phyloP scores from a whole-genome alignment of 208 protist genomes.

The Leishmania braziliensis region DNA sequence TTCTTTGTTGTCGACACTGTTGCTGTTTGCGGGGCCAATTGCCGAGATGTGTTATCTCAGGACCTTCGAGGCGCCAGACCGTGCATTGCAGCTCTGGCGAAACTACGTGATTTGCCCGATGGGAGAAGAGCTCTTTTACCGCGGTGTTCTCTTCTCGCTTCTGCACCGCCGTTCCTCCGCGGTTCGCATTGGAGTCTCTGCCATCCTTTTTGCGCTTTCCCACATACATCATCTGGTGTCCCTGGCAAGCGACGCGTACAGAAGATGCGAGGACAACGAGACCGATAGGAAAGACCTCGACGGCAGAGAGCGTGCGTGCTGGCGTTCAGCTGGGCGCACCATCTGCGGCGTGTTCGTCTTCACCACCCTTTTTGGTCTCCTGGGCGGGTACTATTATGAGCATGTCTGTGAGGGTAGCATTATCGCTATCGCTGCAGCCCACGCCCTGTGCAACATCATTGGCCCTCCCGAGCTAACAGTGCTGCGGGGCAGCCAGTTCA shows the following conservation, averaged over 20 bases:
- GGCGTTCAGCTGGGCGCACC: conserved; percentile 16
- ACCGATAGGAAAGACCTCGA: background rate
- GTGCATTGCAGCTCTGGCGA: conserved; percentile 32
- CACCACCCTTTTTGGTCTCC: conserved; percentile 54
- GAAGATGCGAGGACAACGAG: conserved; percentile 1
- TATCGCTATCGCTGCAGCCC: conserved; percentile 39
- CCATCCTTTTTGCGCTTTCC: conserved; percentile 63
- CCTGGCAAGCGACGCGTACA: conserved; percentile 39
- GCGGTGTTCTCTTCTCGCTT: conserved; percentile 61
- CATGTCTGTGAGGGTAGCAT: conserved; percentile 47
- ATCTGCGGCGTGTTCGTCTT: conserved; percentile 27
- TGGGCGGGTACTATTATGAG: conserved; percentile 64
- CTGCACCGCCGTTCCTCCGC: conserved; percentile 29
- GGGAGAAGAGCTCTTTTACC: conserved; percentile 80
- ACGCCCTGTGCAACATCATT: conserved; percentile 73
- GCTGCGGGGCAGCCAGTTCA: background rate
- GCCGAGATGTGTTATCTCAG: conserved; percentile 17
- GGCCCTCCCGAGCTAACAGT: conserved; percentile 45
- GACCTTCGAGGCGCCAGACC: conserved; percentile 5
- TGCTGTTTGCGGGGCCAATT: conserved; percentile 53
- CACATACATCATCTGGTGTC: conserved; percentile 66
- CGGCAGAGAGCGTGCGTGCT: conserved; percentile 17
- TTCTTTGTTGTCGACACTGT: conserved; percentile 31
- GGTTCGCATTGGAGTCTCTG: conserved; percentile 40
- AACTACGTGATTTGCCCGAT: conserved; percentile 65